These are phyloP conservation scores for Gracilaria caudata DNA, from an alignment of 23 red algal species.

Conservation along the genomic window DNA sequence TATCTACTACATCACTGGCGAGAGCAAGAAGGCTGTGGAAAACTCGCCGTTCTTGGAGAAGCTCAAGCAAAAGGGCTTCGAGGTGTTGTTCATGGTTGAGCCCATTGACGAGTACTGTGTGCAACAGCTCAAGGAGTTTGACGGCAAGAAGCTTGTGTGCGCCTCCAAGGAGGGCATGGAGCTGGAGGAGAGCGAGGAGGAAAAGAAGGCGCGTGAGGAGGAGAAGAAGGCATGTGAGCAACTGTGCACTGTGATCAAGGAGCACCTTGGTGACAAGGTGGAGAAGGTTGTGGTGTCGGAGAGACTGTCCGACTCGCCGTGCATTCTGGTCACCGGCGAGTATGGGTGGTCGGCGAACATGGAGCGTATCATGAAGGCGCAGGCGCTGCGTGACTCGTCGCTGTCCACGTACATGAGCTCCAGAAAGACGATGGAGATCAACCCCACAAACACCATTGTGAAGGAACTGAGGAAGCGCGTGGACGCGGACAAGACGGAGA, in stretches of 20 bases:
- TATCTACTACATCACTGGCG: slow-evolving; percentile 99
- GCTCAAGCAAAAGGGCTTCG: slow-evolving; percentile 88
- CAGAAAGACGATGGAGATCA: slow-evolving; percentile 94
- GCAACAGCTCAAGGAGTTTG: slow-evolving; percentile 95
- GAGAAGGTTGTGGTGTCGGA: slow-evolving; percentile 98
- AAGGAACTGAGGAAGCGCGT: slow-evolving; percentile 84
- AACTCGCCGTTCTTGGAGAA: slow-evolving; percentile 97
- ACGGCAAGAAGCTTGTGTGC: slow-evolving; percentile 99
- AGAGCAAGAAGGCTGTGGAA: slow-evolving; percentile 98
- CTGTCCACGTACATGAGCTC: slow-evolving; percentile 95
- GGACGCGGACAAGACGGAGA: slow-evolving; percentile 94
- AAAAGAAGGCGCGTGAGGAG: slow-evolving; percentile 88
- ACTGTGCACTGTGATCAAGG: slow-evolving; percentile 95
- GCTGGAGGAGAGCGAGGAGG: slow-evolving; percentile 79
- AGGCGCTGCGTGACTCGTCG: slow-evolving; percentile 94
- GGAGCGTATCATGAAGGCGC: slow-evolving; percentile 98
- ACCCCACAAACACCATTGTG: slow-evolving; percentile 91
- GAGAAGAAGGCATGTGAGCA: slow-evolving; percentile 93
- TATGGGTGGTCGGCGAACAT: slow-evolving; percentile 97
- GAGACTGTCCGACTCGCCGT: slow-evolving; percentile 90
- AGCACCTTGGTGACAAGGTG: slow-evolving; percentile 93
- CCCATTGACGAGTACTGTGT: slow-evolving; percentile 99
- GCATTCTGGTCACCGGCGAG: slow-evolving; percentile 94
- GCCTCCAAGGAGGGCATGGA: slow-evolving; percentile 93
- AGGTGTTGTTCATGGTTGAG: slow-evolving; percentile 98